Percentiles rank a stretch among this genome's conserved stretches.
These are phyloP conservation scores for Talaromyces sp. DNA, from an alignment of 2,329 filamentous ascomycete genomes.

Conservation along the genomic window DNA sequence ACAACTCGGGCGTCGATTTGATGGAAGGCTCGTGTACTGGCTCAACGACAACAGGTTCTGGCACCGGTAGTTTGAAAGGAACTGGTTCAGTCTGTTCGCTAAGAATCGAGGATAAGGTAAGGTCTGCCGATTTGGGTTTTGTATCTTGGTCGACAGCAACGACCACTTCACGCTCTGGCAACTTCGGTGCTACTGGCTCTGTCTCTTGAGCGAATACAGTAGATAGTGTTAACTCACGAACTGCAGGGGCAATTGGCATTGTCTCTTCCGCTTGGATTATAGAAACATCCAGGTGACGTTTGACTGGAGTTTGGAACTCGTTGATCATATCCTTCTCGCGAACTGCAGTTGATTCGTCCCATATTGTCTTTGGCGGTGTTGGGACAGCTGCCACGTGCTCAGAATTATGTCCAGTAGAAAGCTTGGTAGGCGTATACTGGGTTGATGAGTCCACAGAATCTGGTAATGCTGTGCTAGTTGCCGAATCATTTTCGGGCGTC, in stretches of 20 bases:
- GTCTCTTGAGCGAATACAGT: constrained; percentile 7
- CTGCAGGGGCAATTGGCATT: constrained; percentile 38
- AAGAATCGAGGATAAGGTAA: constrained; percentile 27
- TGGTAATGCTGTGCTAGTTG: constrained; percentile 15
- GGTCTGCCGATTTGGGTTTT: constrained; percentile 15
- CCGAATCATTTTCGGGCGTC: background rate
- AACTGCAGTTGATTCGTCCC: constrained; percentile 27
- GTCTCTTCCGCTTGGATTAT: constrained; percentile 31
- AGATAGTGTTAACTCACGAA: constrained; percentile 31
- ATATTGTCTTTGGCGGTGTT: constrained; percentile 38
- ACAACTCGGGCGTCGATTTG: constrained; percentile 18
- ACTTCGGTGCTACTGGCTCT: constrained; percentile 14
- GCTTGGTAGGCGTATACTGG: constrained; percentile 38
- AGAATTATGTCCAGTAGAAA: constrained; percentile 15
- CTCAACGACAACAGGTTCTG: constrained; percentile 13
- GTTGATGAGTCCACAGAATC: constrained; percentile 36
- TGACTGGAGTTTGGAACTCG: constrained; percentile 16
- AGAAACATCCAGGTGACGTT: constrained; percentile 27
- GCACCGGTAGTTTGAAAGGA: constrained; percentile 16
- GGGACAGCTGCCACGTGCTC: constrained; percentile 28
- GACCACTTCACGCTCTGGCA: constrained; percentile 12
- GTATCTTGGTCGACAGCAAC: constrained; percentile 6
- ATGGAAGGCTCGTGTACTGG: constrained; percentile 10
- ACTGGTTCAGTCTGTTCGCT: constrained; percentile 25
- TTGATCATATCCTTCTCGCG: constrained; percentile 11